Evolutionary conservation across 1,284 basidiomycete genomes (phyloP).

Genomic region (Pseudozyma flocculosa): DNA sequence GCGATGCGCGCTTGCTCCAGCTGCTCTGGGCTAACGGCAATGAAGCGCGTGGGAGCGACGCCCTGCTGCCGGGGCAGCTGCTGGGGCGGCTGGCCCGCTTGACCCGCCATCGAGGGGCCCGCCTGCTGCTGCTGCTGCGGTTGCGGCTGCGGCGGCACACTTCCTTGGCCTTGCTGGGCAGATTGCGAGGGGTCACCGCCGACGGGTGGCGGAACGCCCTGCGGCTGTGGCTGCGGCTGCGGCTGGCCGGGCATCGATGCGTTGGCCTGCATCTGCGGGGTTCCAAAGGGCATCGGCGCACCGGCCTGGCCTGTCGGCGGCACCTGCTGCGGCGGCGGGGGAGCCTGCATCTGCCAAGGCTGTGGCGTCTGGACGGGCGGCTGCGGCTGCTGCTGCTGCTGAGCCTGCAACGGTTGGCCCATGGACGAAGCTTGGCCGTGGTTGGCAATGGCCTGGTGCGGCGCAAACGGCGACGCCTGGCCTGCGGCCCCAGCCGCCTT

Average conservation of each 20-base stretch:
- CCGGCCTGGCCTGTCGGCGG: too few species aligned
- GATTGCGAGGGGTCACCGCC: neutral
- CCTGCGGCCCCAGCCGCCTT: neutral
- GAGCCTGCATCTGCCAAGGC: constrained; percentile 21
- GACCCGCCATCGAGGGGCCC: neutral
- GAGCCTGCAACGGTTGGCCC: constrained; percentile 18
- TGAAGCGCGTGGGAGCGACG: constrained; percentile 13
- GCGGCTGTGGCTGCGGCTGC: constrained; percentile 4
- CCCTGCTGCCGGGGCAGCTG: neutral
- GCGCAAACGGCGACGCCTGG: neutral
- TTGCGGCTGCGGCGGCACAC: neutral
- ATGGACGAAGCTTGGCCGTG: too few species aligned
- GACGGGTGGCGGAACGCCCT: neutral
- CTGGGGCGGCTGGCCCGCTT: constrained; percentile 1
- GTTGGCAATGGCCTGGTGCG: neutral
- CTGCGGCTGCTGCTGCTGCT: constrained; percentile 14
- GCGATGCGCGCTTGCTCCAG: constrained; percentile 42
- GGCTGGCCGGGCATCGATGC: neutral
- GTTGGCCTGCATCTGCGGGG: too few species aligned
- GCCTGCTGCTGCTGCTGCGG: constrained; percentile 3
- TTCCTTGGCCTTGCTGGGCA: constrained; percentile 18
- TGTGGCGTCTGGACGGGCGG: constrained; percentile 10
- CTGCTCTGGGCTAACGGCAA: constrained; percentile 43
- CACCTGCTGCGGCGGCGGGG: neutral
- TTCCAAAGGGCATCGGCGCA: too few species aligned